These are phyloP conservation scores for Rhodamnia rubescens DNA, from an alignment of 345 rosid genomes.

Conservation along the genomic window DNA sequence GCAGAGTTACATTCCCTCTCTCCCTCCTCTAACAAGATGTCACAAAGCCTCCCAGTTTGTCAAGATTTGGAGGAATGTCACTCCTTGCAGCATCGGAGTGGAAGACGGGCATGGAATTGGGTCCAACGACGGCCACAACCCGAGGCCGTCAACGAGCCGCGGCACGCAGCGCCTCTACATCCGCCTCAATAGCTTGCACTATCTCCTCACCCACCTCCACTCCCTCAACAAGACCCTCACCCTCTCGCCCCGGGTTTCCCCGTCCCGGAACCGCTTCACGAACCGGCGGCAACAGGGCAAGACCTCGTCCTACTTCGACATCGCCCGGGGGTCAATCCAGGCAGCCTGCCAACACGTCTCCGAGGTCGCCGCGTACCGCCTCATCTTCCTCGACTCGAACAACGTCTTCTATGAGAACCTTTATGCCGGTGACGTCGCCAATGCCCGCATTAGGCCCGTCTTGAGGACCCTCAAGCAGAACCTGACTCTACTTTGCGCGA, in stretches of 20 bases:
- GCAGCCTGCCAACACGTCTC: slow-evolving; percentile 32
- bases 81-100: slow-evolving; percentile 35
- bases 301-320: slow-evolving; percentile 22
- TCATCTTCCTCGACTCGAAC: slow-evolving; percentile 36
- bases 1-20: slow-evolving; percentile 67
- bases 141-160: slow-evolving; percentile 82
- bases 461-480: slow-evolving; percentile 30
- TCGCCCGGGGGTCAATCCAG: slow-evolving; percentile 19
- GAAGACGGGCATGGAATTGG: slow-evolving; percentile 18
- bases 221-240: slow-evolving; percentile 75
- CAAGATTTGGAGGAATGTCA: slow-evolving; percentile 65
- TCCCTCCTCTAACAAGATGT: slow-evolving; percentile 87
- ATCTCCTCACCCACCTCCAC: slow-evolving; percentile 59
- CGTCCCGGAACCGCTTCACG: slow-evolving; percentile 21
- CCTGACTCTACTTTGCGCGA: slow-evolving; percentile 25
- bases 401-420: slow-evolving; percentile 20
- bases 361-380: slow-evolving; percentile 39
- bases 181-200: slow-evolving; percentile 79
- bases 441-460: slow-evolving; percentile 22
- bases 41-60: slow-evolving; percentile 52
- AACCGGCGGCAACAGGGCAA: slow-evolving; percentile 9
- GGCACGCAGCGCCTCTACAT: slow-evolving; percentile 88
- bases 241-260: slow-evolving; percentile 45
- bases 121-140: slow-evolving; percentile 36
- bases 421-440: slow-evolving; percentile 22